phyloP scores from a whole-genome alignment of 2,329 filamentous ascomycete species.

The Triangularia verruculosa region DNA sequence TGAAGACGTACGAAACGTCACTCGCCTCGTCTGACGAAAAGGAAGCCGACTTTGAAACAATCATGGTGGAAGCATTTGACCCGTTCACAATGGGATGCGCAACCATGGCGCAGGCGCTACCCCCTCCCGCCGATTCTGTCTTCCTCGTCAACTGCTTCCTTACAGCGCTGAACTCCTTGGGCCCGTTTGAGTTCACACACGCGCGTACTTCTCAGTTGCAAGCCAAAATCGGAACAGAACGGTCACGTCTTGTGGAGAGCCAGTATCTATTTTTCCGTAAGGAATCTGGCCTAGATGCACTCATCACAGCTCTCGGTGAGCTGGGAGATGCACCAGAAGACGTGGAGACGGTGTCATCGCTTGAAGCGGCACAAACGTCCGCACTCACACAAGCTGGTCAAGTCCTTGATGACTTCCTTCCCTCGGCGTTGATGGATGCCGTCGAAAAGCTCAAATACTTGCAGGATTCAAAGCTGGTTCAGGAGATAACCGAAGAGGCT shows the following conservation, averaged over 20 bases:
- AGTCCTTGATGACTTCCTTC: constrained; percentile 82
- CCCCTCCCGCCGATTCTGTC: constrained; percentile 59
- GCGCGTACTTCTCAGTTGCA: constrained; percentile 54
- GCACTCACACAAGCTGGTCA: constrained; percentile 68
- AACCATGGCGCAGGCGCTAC: constrained; percentile 61
- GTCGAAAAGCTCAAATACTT: constrained; percentile 75
- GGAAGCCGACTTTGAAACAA: constrained; percentile 68
- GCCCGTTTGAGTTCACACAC: constrained; percentile 61
- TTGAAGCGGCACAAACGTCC: constrained; percentile 57
- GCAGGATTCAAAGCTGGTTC: constrained; percentile 67
- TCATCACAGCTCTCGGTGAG: constrained; percentile 57
- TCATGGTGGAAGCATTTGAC: constrained; percentile 77
- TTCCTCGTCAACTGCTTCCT: constrained; percentile 72
- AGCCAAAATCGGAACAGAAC: constrained; percentile 52
- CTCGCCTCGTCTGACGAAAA: constrained; percentile 57
- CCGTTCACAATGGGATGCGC: constrained; percentile 78
- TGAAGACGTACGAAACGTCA: constrained; percentile 85
- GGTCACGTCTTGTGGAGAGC: constrained; percentile 58
- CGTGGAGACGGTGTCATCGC: constrained; percentile 51
- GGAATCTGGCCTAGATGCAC: constrained; percentile 67
- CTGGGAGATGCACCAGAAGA: constrained; percentile 41
- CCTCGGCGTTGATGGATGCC: constrained; percentile 89
- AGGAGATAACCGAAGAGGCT: constrained; percentile 76
- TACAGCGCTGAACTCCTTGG: constrained; percentile 54
- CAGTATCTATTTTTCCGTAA: constrained; percentile 72